These are phyloP conservation scores for Sporisorium iseilematis-ciliati DNA, from an alignment of 1,284 basidiomycete genomes.

Conservation along the genomic window DNA sequence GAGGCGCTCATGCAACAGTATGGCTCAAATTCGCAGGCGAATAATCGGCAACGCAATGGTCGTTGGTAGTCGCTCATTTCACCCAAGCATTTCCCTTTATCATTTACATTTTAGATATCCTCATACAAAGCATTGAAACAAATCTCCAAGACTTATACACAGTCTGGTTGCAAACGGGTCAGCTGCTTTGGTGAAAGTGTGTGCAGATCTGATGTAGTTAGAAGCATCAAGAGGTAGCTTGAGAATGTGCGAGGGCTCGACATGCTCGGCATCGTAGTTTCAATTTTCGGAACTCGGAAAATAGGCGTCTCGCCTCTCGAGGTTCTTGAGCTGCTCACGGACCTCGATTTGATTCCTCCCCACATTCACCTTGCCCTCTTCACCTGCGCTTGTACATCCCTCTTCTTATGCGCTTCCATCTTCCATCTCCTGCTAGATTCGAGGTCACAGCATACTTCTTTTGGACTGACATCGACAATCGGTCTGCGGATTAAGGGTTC, in stretches of 20 bases:
- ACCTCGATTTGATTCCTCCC: conserved; percentile 10
- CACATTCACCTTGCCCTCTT: not conserved
- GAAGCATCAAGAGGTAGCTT: not conserved
- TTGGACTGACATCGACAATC: not conserved
- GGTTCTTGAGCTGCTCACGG: conserved; percentile 4
- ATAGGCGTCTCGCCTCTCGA: not conserved
- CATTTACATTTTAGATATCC: conserved; percentile 15
- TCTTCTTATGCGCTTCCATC: not conserved
- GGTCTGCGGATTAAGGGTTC: not conserved
- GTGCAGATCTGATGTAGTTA: not conserved
- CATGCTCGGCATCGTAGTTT: not conserved
- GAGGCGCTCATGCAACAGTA: conserved; percentile 29
- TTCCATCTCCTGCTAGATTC: too few species aligned
- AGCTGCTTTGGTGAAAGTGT: not conserved
- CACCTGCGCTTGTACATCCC: not conserved
- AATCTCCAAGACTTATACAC: not conserved
- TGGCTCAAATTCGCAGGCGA: not conserved
- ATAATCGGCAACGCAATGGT: conserved; percentile 11
- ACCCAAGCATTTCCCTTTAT: not conserved
- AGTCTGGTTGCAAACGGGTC: not conserved
- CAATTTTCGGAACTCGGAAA: conserved; percentile 11
- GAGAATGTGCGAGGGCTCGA: not conserved
- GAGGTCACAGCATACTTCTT: too few species aligned
- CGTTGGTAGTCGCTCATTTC: conserved; percentile 14
- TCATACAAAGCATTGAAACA: not conserved